These are phyloP conservation scores for Blastocladiella britannica DNA, from an alignment of 192 early-diverging fungal species.

Conservation along the genomic window DNA sequence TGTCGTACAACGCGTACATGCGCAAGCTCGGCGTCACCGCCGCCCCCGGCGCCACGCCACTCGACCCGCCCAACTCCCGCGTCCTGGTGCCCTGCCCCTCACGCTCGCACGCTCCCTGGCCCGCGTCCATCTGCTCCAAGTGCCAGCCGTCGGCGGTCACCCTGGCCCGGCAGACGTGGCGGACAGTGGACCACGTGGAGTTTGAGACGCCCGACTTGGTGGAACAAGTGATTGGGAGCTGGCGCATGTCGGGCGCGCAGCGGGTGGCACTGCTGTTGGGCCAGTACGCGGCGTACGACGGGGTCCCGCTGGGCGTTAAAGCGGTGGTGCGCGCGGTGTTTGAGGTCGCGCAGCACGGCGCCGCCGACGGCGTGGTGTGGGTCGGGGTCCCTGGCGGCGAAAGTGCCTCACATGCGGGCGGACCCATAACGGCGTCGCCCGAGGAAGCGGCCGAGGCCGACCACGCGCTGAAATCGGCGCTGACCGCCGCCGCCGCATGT, in stretches of 20 bases:
- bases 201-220: constrained; percentile 61
- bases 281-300: constrained; percentile 63
- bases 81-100: constrained; percentile 61
- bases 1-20: constrained; percentile 86
- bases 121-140: constrained; percentile 87
- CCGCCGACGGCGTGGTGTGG: constrained; percentile 49
- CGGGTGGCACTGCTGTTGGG: constrained; percentile 91
- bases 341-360: constrained; percentile 71
- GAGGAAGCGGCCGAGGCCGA: constrained; percentile 16
- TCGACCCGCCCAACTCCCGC: constrained; percentile 64
- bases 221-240: constrained; percentile 67
- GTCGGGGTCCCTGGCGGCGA: not conserved
- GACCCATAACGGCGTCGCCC: no score
- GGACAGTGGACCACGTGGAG: constrained; percentile 92
- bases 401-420: constrained; percentile 8
- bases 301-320: constrained; percentile 89
- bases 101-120: constrained; percentile 72
- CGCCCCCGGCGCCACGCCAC: constrained; percentile 32
- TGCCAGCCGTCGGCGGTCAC: constrained; percentile 90
- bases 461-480: constrained; percentile 17
- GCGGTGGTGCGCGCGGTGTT: constrained; percentile 86
- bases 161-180: constrained; percentile 68
- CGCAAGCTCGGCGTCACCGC: constrained; percentile 30
- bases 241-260: constrained; percentile 69
- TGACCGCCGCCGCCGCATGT: constrained; percentile 39